These are phyloP conservation scores for Microdochium trichocladiopsis DNA, from an alignment of 2,329 filamentous ascomycete genomes.

Conservation along the genomic window DNA sequence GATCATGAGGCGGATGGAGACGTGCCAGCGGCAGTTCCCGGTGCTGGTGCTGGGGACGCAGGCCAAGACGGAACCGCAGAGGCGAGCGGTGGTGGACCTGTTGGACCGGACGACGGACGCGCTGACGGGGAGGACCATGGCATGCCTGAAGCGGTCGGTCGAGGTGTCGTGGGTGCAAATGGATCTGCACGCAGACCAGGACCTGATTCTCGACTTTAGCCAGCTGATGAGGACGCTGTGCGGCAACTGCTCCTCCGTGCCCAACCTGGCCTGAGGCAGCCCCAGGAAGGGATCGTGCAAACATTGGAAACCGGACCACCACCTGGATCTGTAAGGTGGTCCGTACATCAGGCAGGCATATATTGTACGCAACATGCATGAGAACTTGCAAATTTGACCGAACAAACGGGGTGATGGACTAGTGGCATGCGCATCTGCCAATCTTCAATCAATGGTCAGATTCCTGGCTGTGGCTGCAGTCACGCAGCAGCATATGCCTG, in stretches of 20 bases:
- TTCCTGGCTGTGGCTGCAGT: no score
- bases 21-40: neutral
- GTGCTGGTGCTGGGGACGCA: neutral
- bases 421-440: no score
- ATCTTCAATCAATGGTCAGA: no score
- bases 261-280: neutral
- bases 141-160: neutral
- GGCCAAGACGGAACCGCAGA: neutral
- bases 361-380: no score
- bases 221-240: neutral
- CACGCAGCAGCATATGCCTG: no score
- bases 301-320: no score
- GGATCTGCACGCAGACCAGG: neutral
- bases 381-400: no score
- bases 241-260: neutral
- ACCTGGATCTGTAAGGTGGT: no score
- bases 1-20: neutral
- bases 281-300: no score
- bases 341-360: no score
- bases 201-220: neutral
- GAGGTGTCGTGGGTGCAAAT: neutral
- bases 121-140: neutral
- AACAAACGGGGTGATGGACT: no score
- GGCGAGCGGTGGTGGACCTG: neutral
- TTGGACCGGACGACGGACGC: neutral